Conservation (phyloP, 768 basidiomycete genomes). For the Collybia sp. region DNA sequence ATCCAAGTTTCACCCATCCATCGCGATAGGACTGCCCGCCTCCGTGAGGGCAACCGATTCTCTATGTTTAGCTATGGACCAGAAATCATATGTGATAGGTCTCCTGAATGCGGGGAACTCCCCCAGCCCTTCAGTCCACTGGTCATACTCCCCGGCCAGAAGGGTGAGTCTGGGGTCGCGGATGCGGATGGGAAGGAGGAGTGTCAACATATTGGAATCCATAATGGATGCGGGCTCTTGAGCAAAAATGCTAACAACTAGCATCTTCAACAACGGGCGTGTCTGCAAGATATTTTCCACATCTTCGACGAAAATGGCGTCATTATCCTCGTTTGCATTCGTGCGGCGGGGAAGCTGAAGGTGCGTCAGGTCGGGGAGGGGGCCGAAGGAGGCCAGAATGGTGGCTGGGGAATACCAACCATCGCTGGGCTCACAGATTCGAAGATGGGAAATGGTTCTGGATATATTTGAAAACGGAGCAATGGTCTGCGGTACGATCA, state of each 20-base stretch:
- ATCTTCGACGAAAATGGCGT: slow-evolving; percentile 28
- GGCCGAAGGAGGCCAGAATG: slow-evolving; percentile 26
- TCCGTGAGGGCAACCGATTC: no score
- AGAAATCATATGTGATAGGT: no score
- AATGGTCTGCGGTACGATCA: slow-evolving; percentile 1
- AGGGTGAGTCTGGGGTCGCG: slow-evolving; percentile 18
- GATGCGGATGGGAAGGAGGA: slow-evolving; percentile 13
- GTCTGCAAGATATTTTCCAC: slow-evolving; percentile 21
- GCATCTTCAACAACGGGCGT: slow-evolving; percentile 23
- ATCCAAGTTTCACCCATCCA: no score
- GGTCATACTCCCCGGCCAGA: slow-evolving; percentile 14
- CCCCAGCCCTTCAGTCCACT: slow-evolving; percentile 21
- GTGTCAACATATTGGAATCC: slow-evolving; percentile 22
- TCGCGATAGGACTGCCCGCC: no score
- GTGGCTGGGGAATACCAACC: slow-evolving; percentile 28
- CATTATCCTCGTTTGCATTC: slow-evolving; percentile 37
- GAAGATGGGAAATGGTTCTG: slow-evolving; percentile 27
- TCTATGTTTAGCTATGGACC: no score
- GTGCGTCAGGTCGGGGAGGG: slow-evolving; percentile 31
- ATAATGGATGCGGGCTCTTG: slow-evolving; percentile 6
- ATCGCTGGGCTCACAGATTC: slow-evolving; percentile 33
- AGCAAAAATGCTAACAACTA: slow-evolving; percentile 30
- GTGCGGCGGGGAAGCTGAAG: slow-evolving; percentile 33
- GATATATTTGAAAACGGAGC: slow-evolving; percentile 3
- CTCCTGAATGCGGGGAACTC: not conserved